These are phyloP conservation scores for Pontederia crassipes DNA, from an alignment of 176 grass and related monocot species.

Conservation along the genomic window DNA sequence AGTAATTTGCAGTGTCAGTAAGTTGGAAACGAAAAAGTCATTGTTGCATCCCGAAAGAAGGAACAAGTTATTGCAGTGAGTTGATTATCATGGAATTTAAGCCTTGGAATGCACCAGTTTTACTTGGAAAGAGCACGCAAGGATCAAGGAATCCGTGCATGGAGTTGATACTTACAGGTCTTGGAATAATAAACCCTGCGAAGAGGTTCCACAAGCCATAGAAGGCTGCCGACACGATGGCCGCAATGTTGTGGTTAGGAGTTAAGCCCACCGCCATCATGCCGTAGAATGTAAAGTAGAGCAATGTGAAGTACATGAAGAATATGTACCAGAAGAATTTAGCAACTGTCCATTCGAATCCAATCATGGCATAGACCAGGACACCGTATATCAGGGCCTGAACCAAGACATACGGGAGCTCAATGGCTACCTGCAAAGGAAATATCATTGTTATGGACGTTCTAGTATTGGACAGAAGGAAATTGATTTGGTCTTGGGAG, in stretches of 20 bases:
- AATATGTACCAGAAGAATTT: slow-evolving; percentile 91
- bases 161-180: slow-evolving; percentile 27
- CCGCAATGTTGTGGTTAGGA: slow-evolving; percentile 60
- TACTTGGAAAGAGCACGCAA: background rate
- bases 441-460: background rate
- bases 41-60: too few relatives aligned
- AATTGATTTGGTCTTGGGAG: slow-evolving; percentile 4
- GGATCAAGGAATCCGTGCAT: background rate
- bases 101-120: background rate
- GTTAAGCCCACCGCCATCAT: slow-evolving; percentile 89
- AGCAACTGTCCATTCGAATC: slow-evolving; percentile 61
- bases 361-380: slow-evolving; percentile 84
- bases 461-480: background rate
- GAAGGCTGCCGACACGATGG: slow-evolving; percentile 55
- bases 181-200: slow-evolving; percentile 58
- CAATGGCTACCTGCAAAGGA: slow-evolving; percentile 51
- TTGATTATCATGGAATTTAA: background rate
- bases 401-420: slow-evolving; percentile 60
- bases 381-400: slow-evolving; percentile 53
- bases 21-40: too few relatives aligned
- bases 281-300: slow-evolving; percentile 94
- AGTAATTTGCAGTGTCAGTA: too few relatives aligned
- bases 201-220: slow-evolving; percentile 71
- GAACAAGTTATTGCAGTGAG: too few relatives aligned
- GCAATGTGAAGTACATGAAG: slow-evolving; percentile 77